phyloP scores from a whole-genome alignment of 2,329 filamentous ascomycete species.

The Colletotrichum godetiae region DNA sequence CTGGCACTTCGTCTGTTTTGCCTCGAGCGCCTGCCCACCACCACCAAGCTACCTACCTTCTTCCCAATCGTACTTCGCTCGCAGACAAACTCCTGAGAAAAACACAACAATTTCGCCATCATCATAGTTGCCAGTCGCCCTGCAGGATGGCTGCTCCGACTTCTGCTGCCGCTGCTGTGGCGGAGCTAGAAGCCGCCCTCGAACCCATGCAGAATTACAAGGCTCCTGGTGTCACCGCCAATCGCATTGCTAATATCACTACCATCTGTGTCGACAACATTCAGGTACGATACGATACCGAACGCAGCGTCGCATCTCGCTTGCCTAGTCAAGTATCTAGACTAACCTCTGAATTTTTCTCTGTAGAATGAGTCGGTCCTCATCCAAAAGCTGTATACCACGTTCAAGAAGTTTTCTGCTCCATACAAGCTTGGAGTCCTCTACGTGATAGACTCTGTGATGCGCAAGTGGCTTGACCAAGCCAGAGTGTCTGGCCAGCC shows the following conservation, averaged over 20 bases:
- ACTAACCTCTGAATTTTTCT: slow-evolving; percentile 40
- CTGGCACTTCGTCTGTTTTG: not conserved
- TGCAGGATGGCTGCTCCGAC: slow-evolving; percentile 71
- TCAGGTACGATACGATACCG: slow-evolving; percentile 76
- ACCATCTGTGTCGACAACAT: slow-evolving; percentile 88
- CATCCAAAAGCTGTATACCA: slow-evolving; percentile 95
- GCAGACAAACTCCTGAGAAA: slow-evolving; percentile 1
- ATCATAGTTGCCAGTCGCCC: slow-evolving; percentile 10
- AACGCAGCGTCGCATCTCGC: slow-evolving; percentile 9
- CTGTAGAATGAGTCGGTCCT: slow-evolving; percentile 90
- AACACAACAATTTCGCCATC: slow-evolving; percentile 12
- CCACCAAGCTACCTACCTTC: not conserved
- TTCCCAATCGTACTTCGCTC: slow-evolving; percentile 22
- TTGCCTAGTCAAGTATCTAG: slow-evolving; percentile 22
- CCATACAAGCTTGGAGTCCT: slow-evolving; percentile 99
- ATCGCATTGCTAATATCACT: slow-evolving; percentile 90
- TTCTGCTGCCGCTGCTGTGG: slow-evolving; percentile 67
- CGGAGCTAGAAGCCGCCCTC: slow-evolving; percentile 89
- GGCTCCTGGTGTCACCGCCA: slow-evolving; percentile 92
- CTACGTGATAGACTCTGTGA: slow-evolving; percentile 99
- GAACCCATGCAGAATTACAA: slow-evolving; percentile 93
- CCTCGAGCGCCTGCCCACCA: slow-evolving; percentile 7
- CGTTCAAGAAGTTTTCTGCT: slow-evolving; percentile 93
- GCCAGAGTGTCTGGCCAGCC: slow-evolving; percentile 87
- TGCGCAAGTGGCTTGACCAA: slow-evolving; percentile 97